Conservation (phyloP, 1,284 basidiomycete genomes). For the Apiotrichum domesticum region DNA sequence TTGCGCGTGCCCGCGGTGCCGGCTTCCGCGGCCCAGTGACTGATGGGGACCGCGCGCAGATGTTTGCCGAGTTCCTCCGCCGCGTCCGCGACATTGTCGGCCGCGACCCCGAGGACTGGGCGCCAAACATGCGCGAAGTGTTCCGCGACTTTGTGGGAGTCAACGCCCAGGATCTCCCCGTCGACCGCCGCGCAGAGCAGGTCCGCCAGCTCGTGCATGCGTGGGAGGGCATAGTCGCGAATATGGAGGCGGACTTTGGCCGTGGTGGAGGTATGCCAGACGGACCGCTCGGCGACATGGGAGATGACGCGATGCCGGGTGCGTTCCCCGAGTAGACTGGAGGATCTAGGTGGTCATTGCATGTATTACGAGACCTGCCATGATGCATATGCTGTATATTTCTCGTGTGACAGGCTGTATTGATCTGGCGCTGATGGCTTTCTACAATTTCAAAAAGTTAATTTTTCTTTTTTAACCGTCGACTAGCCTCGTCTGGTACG, state of each 20-base stretch:
- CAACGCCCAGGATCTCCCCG: conserved; percentile 9
- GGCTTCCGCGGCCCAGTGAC: conserved; percentile 2
- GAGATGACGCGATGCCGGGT: conserved; percentile 9
- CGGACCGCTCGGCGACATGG: neutral
- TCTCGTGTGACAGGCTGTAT: no score
- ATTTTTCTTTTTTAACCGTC: no score
- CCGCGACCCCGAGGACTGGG: conserved; percentile 11
- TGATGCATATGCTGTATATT: no score
- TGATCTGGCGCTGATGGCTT: no score
- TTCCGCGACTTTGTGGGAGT: conserved; percentile 13
- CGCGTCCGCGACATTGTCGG: conserved; percentile 10
- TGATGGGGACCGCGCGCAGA: conserved; percentile 2
- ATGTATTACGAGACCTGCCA: neutral
- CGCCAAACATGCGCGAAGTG: conserved; percentile 10
- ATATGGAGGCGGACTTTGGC: conserved; percentile 2
- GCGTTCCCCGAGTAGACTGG: conserved; percentile 9
- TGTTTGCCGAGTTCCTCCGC: conserved; percentile 14
- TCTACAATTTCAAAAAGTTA: no score
- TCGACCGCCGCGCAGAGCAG: conserved; percentile 9
- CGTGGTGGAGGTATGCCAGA: conserved; percentile 5
- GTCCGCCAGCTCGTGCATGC: conserved; percentile 13
- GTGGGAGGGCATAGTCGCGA: conserved; percentile 14
- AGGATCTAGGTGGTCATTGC: neutral
- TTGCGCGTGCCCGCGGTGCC: conserved; percentile 12
- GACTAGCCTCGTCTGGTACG: no score